These are phyloP conservation scores for Botrytis byssoidea DNA, from an alignment of 2,329 filamentous ascomycete genomes.

Conservation along the genomic window DNA sequence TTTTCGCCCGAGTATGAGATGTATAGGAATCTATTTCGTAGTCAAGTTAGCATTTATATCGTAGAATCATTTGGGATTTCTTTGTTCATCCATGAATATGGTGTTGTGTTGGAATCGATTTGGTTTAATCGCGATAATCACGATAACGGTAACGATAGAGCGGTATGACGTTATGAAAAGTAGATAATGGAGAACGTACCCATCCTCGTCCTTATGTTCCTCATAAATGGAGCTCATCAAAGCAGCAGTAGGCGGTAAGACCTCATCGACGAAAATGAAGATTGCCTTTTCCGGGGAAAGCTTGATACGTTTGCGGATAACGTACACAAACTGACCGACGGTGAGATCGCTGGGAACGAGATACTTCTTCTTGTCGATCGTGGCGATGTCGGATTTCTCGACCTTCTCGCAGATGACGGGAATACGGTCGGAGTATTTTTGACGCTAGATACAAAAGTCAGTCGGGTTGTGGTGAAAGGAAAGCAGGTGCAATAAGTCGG, in stretches of 20 bases:
- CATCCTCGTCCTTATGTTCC: constrained; percentile 87
- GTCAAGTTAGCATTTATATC: background rate
- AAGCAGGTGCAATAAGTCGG: constrained; percentile 17
- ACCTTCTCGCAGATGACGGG: constrained; percentile 99
- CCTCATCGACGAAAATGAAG: constrained; percentile 99
- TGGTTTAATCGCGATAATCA: constrained; percentile 6
- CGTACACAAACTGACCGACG: constrained; percentile 99
- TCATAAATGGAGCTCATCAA: constrained; percentile 99
- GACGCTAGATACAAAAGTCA: constrained; percentile 51
- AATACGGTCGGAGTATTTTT: constrained; percentile 98
- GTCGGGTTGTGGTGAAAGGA: background rate
- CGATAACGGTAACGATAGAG: constrained; percentile 15
- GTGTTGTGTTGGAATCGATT: background rate
- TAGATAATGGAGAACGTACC: constrained; percentile 46
- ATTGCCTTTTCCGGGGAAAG: constrained; percentile 99
- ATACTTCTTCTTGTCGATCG: constrained; percentile 99
- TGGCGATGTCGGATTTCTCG: constrained; percentile 98
- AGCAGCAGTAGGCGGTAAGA: constrained; percentile 91
- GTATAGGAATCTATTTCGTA: constrained; percentile 65
- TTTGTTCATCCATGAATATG: background rate
- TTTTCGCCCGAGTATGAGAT: constrained; percentile 99
- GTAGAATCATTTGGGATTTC: background rate
- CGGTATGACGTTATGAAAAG: constrained; percentile 21
- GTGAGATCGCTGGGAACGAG: constrained; percentile 96
- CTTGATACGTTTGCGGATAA: constrained; percentile 99